Percentiles rank a stretch among this genome's conserved stretches.
Evolutionary conservation across 163 green algal genomes (phyloP).

Genomic region (Trebouxia gelatinosa): DNA sequence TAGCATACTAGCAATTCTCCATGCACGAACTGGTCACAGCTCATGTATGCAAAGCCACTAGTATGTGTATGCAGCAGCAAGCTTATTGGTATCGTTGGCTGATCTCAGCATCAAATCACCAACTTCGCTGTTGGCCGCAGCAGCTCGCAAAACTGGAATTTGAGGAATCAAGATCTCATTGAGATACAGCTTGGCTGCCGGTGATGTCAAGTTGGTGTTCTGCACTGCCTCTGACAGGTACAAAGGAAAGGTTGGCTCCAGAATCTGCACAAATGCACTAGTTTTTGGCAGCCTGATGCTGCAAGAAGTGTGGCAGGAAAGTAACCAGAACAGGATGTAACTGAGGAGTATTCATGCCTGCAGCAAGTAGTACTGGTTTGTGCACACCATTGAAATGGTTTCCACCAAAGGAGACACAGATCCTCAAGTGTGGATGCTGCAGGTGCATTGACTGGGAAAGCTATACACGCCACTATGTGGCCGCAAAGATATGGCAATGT

Average conservation of each 20-base stretch:
- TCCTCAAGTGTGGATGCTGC: not conserved
- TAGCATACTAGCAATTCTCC: too few relatives aligned
- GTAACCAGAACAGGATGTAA: not conserved
- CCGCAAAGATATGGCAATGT: too few relatives aligned
- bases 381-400: not conserved
- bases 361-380: not conserved
- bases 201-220: slow-evolving; percentile 14
- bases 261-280: not conserved
- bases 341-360: not conserved
- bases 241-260: slow-evolving; percentile 21
- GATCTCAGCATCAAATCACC: not conserved
- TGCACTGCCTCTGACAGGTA: slow-evolving; percentile 7
- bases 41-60: too few relatives aligned
- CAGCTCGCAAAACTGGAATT: slow-evolving; percentile 17
- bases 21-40: too few relatives aligned
- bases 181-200: slow-evolving; percentile 23
- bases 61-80: not conserved
- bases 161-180: slow-evolving; percentile 16
- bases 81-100: not conserved
- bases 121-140: slow-evolving; percentile 6
- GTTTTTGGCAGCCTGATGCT: not conserved
- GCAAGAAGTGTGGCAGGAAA: not conserved
- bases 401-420: not conserved
- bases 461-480: too few relatives aligned
- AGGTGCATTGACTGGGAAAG: too few relatives aligned